Evolutionary conservation across 2,329 filamentous ascomycete species (phyloP), one percentile per base, ranked within the genome.

Genomic region (Neofusicoccum ribis): DNA sequence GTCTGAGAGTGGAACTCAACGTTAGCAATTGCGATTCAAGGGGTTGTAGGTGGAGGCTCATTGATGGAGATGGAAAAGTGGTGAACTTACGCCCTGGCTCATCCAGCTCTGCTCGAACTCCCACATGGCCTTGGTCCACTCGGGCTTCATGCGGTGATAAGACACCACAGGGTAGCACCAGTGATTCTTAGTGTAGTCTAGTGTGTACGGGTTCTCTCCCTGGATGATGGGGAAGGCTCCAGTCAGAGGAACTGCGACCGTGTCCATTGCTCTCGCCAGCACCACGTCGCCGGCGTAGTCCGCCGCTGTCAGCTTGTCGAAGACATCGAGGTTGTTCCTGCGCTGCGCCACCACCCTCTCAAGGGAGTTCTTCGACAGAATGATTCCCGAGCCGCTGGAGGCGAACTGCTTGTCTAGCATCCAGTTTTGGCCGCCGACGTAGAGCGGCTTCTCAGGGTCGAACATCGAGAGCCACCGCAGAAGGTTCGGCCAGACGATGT

Each of bases 91-190:
- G 65, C 65, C 67, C 49, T 68, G 51, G 4, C 66, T 73, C 68
- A 75, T 76, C 78, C 77, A 80, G 34, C 72, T 69, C 64, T 77
- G 73, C 67, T 80, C 77, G 49, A 79, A 79, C 2, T 69, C 66
- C 77, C 78, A 80, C 9, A 79, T 70, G 63, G 74, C 74, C 59
- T 75, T 72, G 12, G 78, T 77, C 59, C 77, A 74, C 8, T 72
- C 65, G 1, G 77, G 70, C 15, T 75, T 74, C 37, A 79, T 74
- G 64, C 79, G 77, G 65, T 80, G 78, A 67, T 77, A 78, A 14
- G 78, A 80, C 5, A 83, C 71, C 8, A 76, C 77, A 5, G 80
- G 78, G 39, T 71, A 73, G 68, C 81, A 83, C 80, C 81, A 83
- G 1, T 80, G 71, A 52, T 72, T 71, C 23, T 74, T 70, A 51